Evolutionary conservation across 148 eudicot genomes (phyloP).

Genomic region (Chenopodium album): DNA sequence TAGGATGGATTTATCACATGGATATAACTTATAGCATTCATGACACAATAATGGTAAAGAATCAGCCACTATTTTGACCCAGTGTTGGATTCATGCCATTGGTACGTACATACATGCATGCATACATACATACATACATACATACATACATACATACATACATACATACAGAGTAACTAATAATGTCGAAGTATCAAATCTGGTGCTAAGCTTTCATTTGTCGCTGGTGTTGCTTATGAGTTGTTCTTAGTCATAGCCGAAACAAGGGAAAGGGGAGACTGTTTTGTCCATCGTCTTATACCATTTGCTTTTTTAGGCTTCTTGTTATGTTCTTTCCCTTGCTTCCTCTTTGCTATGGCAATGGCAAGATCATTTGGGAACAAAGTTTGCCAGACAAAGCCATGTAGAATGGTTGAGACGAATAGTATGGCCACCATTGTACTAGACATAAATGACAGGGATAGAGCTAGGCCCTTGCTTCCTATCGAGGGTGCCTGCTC

Average conservation of each 20-base stretch:
- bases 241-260: slow-evolving; percentile 48
- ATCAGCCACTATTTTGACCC: not conserved
- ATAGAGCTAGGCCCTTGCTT: slow-evolving; percentile 64
- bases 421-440: slow-evolving; percentile 71
- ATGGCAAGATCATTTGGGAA: slow-evolving; percentile 96
- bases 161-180: too few relatives aligned
- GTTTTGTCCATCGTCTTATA: slow-evolving; percentile 83
- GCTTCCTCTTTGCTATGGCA: slow-evolving; percentile 72
- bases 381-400: slow-evolving; percentile 74
- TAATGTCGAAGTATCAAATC: not conserved
- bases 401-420: slow-evolving; percentile 79
- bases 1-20: not conserved
- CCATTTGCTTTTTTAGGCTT: slow-evolving; percentile 53
- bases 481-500: slow-evolving; percentile 59
- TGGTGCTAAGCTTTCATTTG: slow-evolving; percentile 13
- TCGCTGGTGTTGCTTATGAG: slow-evolving; percentile 28
- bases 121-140: too few relatives aligned
- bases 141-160: too few relatives aligned
- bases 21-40: not conserved
- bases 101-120: not conserved
- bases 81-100: not conserved
- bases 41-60: not conserved
- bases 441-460: slow-evolving; percentile 74
- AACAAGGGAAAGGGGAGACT: slow-evolving; percentile 62
- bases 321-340: slow-evolving; percentile 42